These are phyloP conservation scores for Kwoniella mangroviensis DNA, from an alignment of 768 basidiomycete species.

Conservation along the genomic window DNA sequence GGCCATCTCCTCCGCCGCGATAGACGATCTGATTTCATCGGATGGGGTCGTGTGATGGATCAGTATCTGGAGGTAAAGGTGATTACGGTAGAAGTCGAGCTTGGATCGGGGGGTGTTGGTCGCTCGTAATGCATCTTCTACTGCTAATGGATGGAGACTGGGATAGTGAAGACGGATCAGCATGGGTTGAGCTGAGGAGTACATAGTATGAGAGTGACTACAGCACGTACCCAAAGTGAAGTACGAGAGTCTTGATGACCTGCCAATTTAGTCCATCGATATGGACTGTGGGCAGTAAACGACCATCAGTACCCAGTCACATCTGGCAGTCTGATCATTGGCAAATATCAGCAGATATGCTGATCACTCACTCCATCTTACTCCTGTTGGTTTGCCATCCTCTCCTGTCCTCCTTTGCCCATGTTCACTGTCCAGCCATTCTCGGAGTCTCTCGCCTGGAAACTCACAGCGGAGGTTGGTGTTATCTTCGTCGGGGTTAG, in stretches of 20 bases:
- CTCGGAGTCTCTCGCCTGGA: conserved; percentile 46
- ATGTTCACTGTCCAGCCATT: conserved; percentile 49
- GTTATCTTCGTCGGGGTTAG: conserved; percentile 39
- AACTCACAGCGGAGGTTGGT: conserved; percentile 50
- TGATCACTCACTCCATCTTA: conserved; percentile 53
- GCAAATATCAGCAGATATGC: too few relatives aligned
- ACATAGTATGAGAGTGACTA: not conserved
- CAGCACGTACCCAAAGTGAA: conserved; percentile 43
- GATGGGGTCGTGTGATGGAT: conserved; percentile 51
- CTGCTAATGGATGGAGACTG: conserved; percentile 55
- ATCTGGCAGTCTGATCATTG: too few relatives aligned
- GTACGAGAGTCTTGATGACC: conserved; percentile 52
- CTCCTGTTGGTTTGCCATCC: conserved; percentile 44
- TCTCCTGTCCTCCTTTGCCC: conserved; percentile 31
- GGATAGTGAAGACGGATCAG: conserved; percentile 1
- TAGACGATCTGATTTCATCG: conserved; percentile 28
- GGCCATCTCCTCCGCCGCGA: conserved; percentile 32
- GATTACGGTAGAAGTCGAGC: conserved; percentile 56
- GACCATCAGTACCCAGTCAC: not conserved
- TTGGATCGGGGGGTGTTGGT: conserved; percentile 55
- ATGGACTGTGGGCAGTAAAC: conserved; percentile 32
- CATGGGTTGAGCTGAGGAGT: not conserved
- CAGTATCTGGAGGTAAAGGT: conserved; percentile 55
- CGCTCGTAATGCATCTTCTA: conserved; percentile 55
- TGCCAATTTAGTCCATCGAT: conserved; percentile 55